Base-by-base conservation (phyloP, 495 filamentous ascomycete genomes). In the Letharia columbiana region DNA sequence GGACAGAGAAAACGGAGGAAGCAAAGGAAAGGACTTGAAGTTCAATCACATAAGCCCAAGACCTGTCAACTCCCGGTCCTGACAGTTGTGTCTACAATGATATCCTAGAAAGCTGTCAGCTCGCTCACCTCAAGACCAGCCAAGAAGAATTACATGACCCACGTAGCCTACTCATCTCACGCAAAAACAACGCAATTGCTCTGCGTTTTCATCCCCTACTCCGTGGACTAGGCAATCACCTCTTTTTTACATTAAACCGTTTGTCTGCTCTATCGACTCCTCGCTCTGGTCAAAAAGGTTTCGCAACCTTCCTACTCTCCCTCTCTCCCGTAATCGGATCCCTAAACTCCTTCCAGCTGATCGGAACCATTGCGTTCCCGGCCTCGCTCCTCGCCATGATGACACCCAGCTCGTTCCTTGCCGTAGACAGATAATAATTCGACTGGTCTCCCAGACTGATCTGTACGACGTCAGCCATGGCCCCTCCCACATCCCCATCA, bases 341-440 rank as follows among this genome's bases (percentile, higher is more conserved):
- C 65, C 82, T 82, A 77, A 96, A 93, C 75, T 98, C 92, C 80
- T 89, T 91, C 94, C 94, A 98, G 75, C 86, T 95, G 39, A 95
- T 83, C 17, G 94, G 93, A 70, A 87, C 87, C 89, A 98, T 93
- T 74, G 85, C 82, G 74, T 94, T 92, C 1, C 92, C 94, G 4
- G 82, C 84, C 74, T 95, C 92, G 72, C 91, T 96, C 71, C 82
- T 86, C 33, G 94, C 94, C 89, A 97, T 91, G 31, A 98, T 87
- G 57, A 98, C 93, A 31, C 94, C 94, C 47, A 96, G 80, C 75
- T 95, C 89, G 76, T 98, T 97, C 66, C 83, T 82, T 61, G 91
- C 91, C 10, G 94, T 98, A 44, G 85, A 88, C 20, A 96, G 79
- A 76, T 97, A 98, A 75, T 96, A 98, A 71, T 90, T 95, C 56